Conservation (phyloP, 805 yeast genomes). For the Candida piceae region DNA sequence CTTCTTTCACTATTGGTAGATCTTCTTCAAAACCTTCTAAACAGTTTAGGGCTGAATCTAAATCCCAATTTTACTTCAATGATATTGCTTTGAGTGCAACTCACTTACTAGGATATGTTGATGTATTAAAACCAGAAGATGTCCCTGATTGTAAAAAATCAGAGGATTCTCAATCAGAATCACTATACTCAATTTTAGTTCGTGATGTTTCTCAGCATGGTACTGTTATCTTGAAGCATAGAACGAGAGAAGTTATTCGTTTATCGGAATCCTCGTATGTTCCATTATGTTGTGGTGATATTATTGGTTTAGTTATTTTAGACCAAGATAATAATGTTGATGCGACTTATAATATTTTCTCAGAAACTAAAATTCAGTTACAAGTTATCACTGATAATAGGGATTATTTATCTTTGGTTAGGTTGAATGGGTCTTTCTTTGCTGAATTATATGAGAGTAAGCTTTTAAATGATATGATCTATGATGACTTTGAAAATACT, state of each 20-base stretch:
- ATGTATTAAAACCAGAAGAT: constrained; percentile 1
- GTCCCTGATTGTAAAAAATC: too few species aligned
- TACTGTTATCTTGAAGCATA: constrained; percentile 6
- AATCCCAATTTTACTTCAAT: constrained; percentile 14
- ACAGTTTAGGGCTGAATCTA: constrained; percentile 4
- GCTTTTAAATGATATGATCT: not conserved
- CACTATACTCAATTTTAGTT: constrained; percentile 1
- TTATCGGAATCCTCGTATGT: not conserved
- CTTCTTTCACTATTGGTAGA: constrained; percentile 21
- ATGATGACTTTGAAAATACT: not conserved
- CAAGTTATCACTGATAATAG: constrained; percentile 14
- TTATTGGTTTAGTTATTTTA: constrained; percentile 17
- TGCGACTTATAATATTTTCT: constrained; percentile 12
- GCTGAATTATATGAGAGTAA: not conserved
- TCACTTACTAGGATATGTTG: constrained; percentile 15
- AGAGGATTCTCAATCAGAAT: not conserved
- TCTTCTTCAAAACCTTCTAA: constrained; percentile 11
- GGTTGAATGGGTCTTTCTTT: constrained; percentile 8
- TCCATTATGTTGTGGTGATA: constrained; percentile 16
- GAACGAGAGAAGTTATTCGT: not conserved
- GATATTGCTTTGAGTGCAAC: constrained; percentile 23
- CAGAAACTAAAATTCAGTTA: constrained; percentile 20
- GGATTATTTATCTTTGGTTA: constrained; percentile 8
- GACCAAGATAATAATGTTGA: not conserved
- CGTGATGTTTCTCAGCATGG: constrained; percentile 21